A percentile compares a stretch with the other conserved stretches of the same genome.
Conservation (phyloP, 2,329 filamentous ascomycete genomes). For the Beauveria pseudobassiana region DNA sequence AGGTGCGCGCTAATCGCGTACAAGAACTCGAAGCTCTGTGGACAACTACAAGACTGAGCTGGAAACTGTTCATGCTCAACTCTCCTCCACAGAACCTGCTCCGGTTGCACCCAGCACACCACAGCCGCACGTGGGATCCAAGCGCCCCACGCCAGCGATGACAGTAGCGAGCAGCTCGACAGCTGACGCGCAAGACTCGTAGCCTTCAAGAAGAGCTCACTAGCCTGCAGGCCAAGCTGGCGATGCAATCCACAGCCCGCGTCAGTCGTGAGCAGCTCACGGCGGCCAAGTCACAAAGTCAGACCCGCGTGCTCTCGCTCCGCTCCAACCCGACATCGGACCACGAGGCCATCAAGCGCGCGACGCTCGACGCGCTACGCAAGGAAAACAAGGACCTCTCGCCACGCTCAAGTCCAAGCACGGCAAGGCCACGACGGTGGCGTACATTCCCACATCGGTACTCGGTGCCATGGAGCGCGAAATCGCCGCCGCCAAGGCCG, state of each 20-base stretch:
- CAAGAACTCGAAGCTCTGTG: conserved; percentile 76
- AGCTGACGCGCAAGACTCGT: conserved; percentile 80
- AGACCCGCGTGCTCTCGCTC: conserved; percentile 76
- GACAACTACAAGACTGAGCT: conserved; percentile 82
- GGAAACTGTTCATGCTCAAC: conserved; percentile 62
- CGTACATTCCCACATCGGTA: conserved; percentile 67
- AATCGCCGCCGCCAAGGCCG: conserved; percentile 61
- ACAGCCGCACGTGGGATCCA: conserved; percentile 44
- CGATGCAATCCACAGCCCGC: conserved; percentile 64
- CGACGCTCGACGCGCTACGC: conserved; percentile 68
- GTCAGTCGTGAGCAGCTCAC: conserved; percentile 67
- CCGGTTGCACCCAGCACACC: conserved; percentile 24
- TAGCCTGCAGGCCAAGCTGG: conserved; percentile 59
- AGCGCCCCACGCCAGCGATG: conserved; percentile 57
- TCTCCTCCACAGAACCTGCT: conserved; percentile 55
- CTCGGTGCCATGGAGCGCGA: conserved; percentile 70
- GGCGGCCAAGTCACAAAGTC: conserved; percentile 55
- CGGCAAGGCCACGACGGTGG: conserved; percentile 33
- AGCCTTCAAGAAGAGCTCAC: conserved; percentile 73
- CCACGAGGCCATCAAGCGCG: conserved; percentile 74
- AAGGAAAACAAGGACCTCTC: conserved; percentile 81
- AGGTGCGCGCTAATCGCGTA: conserved; percentile 65
- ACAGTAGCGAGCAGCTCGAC: conserved; percentile 59
- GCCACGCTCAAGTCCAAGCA: conserved; percentile 53
- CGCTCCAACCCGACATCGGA: conserved; percentile 89